Percentiles rank a stretch among this genome's conserved stretches.
These are phyloP conservation scores for Lactarius quietus DNA, from an alignment of 768 basidiomycete species.

Conservation along the genomic window DNA sequence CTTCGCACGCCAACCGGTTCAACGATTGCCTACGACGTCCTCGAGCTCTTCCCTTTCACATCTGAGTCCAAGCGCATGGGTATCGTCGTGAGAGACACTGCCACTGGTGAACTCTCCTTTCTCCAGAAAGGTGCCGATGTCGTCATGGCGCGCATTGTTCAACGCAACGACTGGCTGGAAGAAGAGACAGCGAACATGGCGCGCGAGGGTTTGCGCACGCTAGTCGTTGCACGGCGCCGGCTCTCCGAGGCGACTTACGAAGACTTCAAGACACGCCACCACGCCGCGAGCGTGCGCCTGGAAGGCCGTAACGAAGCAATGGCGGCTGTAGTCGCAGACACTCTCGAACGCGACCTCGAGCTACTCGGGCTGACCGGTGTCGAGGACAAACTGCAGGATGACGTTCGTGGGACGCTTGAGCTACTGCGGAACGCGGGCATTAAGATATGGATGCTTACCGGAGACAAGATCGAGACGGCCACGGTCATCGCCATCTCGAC, in stretches of 20 bases:
- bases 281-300: slow-evolving; percentile 72
- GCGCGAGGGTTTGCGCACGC: slow-evolving; percentile 88
- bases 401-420: slow-evolving; percentile 92
- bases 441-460: slow-evolving; percentile 99
- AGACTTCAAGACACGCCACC: slow-evolving; percentile 68
- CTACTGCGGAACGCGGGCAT: slow-evolving; percentile 91
- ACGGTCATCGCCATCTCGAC: slow-evolving; percentile 97
- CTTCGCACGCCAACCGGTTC: slow-evolving; percentile 68
- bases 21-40: slow-evolving; percentile 72
- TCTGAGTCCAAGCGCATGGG: slow-evolving; percentile 99
- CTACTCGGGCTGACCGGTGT: slow-evolving; percentile 95
- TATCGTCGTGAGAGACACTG: slow-evolving; percentile 82
- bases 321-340: slow-evolving; percentile 64
- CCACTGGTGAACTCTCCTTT: slow-evolving; percentile 78
- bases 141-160: slow-evolving; percentile 95
- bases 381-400: slow-evolving; percentile 97
- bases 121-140: slow-evolving; percentile 97
- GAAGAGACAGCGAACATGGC: slow-evolving; percentile 99
- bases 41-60: slow-evolving; percentile 97
- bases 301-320: slow-evolving; percentile 84
- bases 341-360: slow-evolving; percentile 87
- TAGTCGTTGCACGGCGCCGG: slow-evolving; percentile 85
- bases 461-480: slow-evolving; percentile 98
- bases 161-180: slow-evolving; percentile 97
- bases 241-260: slow-evolving; percentile 65